Evolutionary conservation across 176 grass and related monocot genomes (phyloP), one percentile per base, ranked within the genome.

Genomic region (Lolium perenne): DNA sequence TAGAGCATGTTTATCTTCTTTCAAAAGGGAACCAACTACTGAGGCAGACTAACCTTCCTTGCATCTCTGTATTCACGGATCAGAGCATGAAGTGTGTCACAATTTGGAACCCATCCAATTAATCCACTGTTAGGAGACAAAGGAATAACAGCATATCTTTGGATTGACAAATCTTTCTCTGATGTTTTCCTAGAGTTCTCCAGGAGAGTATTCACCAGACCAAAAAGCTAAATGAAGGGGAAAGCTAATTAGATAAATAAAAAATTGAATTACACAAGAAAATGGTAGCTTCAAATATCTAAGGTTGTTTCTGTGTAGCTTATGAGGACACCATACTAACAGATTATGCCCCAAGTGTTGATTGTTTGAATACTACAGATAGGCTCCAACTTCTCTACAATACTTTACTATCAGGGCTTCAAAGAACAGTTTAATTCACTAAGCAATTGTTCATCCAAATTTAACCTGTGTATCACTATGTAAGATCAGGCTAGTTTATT

Each of bases 1-100:
- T 60, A 67, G 15, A 84, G 41, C 20, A 59, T 10, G 23, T 67
- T 22, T 35, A 48, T 58, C 80, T 82, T 74, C 15, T 64, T 51
- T 86, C 50, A 68, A 26, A 68, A 76, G 10, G 81, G 51, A 78
- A 79, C 46, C 88, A 82, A 48, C 17, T 26, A 87, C 11, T 60
- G 80, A 70, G 86, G 77, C n/a, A 79, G 21, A 88, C 82, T 83
- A 87, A 95, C 96, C 96, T 98, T 98, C 88, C 96, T 89, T 70
- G 93, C 92, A 89, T 98, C 96, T 90, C 93, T 92, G 71, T 98
- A 98, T 89, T 98, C 96, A 76, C 93, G 88, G 76, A 98, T 98
- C 75, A 98, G 88, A 62, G 90, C 86, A 88, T 98, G 96, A 55
- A 98, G 86, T 13, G 96, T 98, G 71, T 98, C 96, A 50, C 96